Conservation (phyloP, 768 basidiomycete genomes). For the Lactifluus pinguis region DNA sequence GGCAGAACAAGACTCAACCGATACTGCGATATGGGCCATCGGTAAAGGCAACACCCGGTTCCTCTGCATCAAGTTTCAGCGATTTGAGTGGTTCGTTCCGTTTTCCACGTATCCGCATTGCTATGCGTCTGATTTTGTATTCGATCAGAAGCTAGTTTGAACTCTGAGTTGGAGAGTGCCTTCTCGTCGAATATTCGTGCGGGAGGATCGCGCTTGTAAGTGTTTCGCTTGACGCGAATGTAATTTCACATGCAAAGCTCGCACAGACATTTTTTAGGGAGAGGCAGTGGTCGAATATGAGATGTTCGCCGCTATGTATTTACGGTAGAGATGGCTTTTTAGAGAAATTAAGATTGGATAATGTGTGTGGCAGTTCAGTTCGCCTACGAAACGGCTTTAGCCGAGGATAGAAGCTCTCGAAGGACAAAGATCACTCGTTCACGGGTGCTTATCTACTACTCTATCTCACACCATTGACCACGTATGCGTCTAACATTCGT, state of each 20-base stretch:
- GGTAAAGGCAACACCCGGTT: constrained; percentile 37
- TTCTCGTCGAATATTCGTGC: constrained; percentile 65
- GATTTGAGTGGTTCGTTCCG: constrained; percentile 65
- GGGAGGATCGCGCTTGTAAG: constrained; percentile 63
- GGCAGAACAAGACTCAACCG: constrained; percentile 11
- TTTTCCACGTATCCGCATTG: neutral
- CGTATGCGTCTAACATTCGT: constrained; percentile 66
- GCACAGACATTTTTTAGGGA: constrained; percentile 18
- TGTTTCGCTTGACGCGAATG: constrained; percentile 15
- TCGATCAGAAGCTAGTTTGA: constrained; percentile 54
- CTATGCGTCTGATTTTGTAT: neutral
- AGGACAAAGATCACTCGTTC: neutral
- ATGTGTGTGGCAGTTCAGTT: too few species aligned
- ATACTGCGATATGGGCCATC: constrained; percentile 34
- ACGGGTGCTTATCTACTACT: neutral
- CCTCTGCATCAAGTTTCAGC: constrained; percentile 76
- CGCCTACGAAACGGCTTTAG: neutral
- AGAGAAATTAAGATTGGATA: too few species aligned
- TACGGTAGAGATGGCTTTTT: too few species aligned
- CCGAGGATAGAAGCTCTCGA: neutral
- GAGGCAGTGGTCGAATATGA: constrained; percentile 5
- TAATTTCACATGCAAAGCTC: constrained; percentile 5
- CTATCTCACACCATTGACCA: neutral
- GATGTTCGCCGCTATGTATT: neutral
- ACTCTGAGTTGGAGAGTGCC: constrained; percentile 74